Base-by-base conservation (phyloP, 805 yeast genomes). In the Saccharomycopsis javanensis region DNA sequence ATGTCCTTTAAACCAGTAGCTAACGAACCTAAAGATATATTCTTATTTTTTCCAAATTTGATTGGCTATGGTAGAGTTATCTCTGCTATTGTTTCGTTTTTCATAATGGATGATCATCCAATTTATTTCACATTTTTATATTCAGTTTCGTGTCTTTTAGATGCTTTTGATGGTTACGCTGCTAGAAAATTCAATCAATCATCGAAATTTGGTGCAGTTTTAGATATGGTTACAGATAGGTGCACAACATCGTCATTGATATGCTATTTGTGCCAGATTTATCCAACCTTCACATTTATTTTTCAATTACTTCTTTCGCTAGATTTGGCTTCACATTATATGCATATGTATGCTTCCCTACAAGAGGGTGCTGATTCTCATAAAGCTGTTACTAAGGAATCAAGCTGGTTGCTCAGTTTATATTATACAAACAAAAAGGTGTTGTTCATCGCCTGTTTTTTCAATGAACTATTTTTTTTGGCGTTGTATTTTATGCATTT, bases 201-300 rank as follows among this genome's bases (percentile, higher is more conserved):
- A 15, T 88, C 97, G 33, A 79, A 81, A 63, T 88, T 89, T 64
- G 99, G 99, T 37, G 98, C 99, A 18, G 96, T 95, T 20, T 78
- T 94, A 64, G 99, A 94, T 71, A 94, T 94, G 99, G 97, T 94
- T 33, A 92, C 99, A 18, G 99, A 94, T 70, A 79, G 99, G 67
- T 94, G 97, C 69, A 91, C 99, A 13, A 94, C 99, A 0, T 81
- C 96, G 13, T 86, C 96, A n/a, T 78, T 94, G 66, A 83, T 94
- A 64, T 90, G 96, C 69, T 94, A 80, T 69, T 75, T 94, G 58
- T 81, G 94, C 63, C 23, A 55, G 64, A 18, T 59, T 62, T 51
- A 55, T n/a, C 67, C 68, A 11, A 53, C 45, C 13, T 56, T 31
- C 28, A 74, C 80, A 54, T 71, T 87, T 11, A 63, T 82, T 7